Base-by-base conservation (phyloP, 176 grass and related monocot species). In the Raddia guianensis region DNA sequence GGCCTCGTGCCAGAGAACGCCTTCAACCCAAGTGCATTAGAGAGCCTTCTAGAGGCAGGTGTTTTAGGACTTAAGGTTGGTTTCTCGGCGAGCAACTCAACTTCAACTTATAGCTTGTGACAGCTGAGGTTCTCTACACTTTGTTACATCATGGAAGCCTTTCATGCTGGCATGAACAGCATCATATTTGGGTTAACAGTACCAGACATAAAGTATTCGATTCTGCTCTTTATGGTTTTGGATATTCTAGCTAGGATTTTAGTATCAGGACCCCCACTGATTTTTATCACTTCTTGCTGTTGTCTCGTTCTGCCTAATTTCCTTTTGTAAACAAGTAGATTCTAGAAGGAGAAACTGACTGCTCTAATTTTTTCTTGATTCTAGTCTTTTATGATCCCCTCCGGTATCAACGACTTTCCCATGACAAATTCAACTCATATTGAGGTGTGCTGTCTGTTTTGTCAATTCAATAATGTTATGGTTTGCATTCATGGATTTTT, bases 381-480 rank as follows among this genome's bases (percentile, higher is more conserved):
- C 72, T 50, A 99, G 96, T 99, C 96, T 72, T 99, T 99, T 85
- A 99, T 99, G 96, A 95, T 92, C 52, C 96, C 90, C 37, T 99
- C 96, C 49, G 96, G 90, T 55, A 99, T 90, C 79, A 88, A 91
- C 63, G 96, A 99, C 75, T 99, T 99, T 46, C 96, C 96, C 61
- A 95, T 99, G 96, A 99, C 96, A 89, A 99, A 99, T 76, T 93
- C 86, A 70, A 99, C 92, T 12, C 96, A 99, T 60, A 99, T 99
- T 19, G 94, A 93, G 90, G 96, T 98, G 37, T 14, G 78, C 27
- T 82, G 6, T 20, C 27, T 82, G 6, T 20, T 63, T 54, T 16
- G 16, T 61, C 49, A 40, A 9, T 53, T 68, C 7, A 58, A n/a
- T 5, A 6, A 7, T 80, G 3, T 78, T 61, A 53, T 54, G 43